Conservation (phyloP, 805 yeast genomes). For the Cyberlindnera euphorbiiphila region DNA sequence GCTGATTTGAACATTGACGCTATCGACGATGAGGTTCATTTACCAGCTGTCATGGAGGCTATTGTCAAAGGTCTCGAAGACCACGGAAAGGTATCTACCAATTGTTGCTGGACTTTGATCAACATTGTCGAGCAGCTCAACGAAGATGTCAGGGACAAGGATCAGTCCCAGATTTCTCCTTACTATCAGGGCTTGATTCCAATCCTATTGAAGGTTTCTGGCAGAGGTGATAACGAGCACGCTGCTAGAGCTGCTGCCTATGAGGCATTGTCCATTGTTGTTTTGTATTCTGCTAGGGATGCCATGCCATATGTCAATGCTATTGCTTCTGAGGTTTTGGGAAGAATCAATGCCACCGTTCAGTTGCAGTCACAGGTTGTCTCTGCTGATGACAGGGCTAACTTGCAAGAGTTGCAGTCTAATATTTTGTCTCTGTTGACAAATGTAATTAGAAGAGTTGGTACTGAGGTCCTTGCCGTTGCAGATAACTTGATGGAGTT, state of each 20-base stretch:
- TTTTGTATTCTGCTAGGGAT: slow-evolving; percentile 66
- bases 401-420: slow-evolving; percentile 84
- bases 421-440: slow-evolving; percentile 36
- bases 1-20: slow-evolving; percentile 83
- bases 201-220: slow-evolving; percentile 63
- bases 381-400: slow-evolving; percentile 65
- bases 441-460: slow-evolving; percentile 55
- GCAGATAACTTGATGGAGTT: slow-evolving; percentile 83
- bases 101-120: slow-evolving; percentile 96
- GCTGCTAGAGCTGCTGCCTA: slow-evolving; percentile 94
- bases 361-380: slow-evolving; percentile 54
- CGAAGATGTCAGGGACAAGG: slow-evolving; percentile 41
- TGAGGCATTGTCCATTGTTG: slow-evolving; percentile 84
- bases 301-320: slow-evolving; percentile 64
- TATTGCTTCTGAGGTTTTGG: slow-evolving; percentile 71
- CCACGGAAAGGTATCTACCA: slow-evolving; percentile 91
- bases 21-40: slow-evolving; percentile 57
- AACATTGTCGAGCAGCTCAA: slow-evolving; percentile 82
- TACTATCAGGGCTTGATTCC: slow-evolving; percentile 71
- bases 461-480: slow-evolving; percentile 56
- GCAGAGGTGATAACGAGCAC: slow-evolving; percentile 75
- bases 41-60: slow-evolving; percentile 71
- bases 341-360: slow-evolving; percentile 69
- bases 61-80: slow-evolving; percentile 79
- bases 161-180: slow-evolving; percentile 63